Evolutionary conservation across 75 land plant genomes (phyloP).

Genomic region (Sequoiadendron giganteum): DNA sequence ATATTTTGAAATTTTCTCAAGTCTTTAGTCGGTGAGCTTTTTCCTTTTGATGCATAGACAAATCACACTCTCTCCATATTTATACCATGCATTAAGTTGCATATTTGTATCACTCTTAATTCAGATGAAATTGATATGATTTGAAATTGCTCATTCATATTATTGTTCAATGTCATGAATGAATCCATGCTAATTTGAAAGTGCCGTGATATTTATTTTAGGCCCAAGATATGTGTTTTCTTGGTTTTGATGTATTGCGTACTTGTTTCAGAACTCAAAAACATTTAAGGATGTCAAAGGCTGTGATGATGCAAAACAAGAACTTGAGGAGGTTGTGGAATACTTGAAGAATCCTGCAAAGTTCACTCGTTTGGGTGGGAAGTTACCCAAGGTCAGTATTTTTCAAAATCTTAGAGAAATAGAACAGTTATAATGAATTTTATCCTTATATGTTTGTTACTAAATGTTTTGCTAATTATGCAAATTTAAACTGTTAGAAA

Average conservation of each 20-base stretch:
- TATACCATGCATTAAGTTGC: not conserved
- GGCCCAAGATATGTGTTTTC: not conserved
- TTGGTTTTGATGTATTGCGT: not conserved
- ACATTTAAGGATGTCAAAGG: slow-evolving; percentile 99
- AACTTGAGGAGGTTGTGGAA: slow-evolving; percentile 97
- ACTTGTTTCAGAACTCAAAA: slow-evolving; percentile 72
- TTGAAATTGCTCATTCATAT: not conserved
- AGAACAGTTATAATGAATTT: not conserved
- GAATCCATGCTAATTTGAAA: not conserved
- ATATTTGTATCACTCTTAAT: not conserved
- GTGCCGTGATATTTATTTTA: not conserved
- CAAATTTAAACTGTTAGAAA: not conserved
- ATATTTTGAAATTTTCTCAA: not conserved
- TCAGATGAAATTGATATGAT: not conserved
- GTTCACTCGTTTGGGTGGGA: slow-evolving; percentile 98
- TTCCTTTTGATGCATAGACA: not conserved
- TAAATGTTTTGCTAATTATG: not conserved
- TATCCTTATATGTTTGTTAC: not conserved
- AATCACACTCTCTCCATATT: not conserved
- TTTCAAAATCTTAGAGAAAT: not conserved
- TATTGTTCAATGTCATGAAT: not conserved
- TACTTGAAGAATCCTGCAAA: slow-evolving; percentile 90
- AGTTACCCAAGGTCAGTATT: slow-evolving; percentile 83
- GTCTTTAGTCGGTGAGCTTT: too few relatives aligned
- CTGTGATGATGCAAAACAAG: slow-evolving; percentile 99